A percentile compares a stretch with the other conserved stretches of the same genome.
These are phyloP conservation scores for Coniella vitis DNA, from an alignment of 2,329 filamentous ascomycete genomes.

Conservation along the genomic window DNA sequence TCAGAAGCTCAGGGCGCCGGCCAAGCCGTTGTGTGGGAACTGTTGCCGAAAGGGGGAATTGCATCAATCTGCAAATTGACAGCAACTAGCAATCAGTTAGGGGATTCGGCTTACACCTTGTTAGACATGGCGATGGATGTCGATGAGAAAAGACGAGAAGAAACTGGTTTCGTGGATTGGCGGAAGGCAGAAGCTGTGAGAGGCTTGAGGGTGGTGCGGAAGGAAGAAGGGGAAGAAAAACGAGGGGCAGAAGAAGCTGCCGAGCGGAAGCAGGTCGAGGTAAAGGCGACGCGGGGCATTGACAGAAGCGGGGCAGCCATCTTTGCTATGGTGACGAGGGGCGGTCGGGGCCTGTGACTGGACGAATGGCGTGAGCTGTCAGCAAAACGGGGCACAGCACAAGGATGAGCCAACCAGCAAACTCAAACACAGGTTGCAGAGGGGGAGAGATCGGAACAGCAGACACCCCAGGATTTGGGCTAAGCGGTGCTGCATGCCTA, in stretches of 20 bases:
- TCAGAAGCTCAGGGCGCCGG: not conserved
- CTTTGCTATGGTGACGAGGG: slow-evolving; percentile 15
- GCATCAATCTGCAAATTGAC: too few relatives aligned
- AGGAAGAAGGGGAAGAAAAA: slow-evolving; percentile 27
- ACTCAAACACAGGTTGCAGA: slow-evolving; percentile 4
- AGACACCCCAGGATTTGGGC: not conserved
- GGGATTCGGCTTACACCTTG: slow-evolving; percentile 50
- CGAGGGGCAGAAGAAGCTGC: slow-evolving; percentile 26
- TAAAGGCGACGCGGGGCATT: slow-evolving; percentile 17
- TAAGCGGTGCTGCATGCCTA: too few relatives aligned
- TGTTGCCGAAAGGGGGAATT: not conserved
- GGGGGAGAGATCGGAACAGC: not conserved
- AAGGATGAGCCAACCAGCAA: slow-evolving; percentile 16
- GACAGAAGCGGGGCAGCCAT: slow-evolving; percentile 32
- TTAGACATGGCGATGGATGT: slow-evolving; percentile 59
- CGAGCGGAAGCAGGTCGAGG: slow-evolving; percentile 25
- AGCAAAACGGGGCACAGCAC: slow-evolving; percentile 14
- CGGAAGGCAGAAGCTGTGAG: slow-evolving; percentile 25
- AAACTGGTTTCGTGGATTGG: slow-evolving; percentile 27
- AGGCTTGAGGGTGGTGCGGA: slow-evolving; percentile 21
- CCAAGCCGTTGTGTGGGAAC: slow-evolving; percentile 1
- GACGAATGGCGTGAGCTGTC: slow-evolving; percentile 16
- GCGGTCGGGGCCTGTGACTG: slow-evolving; percentile 5
- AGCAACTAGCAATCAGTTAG: not conserved
- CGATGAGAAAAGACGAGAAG: slow-evolving; percentile 28